Percentiles rank a stretch among this genome's conserved stretches.
Evolutionary conservation across 179 eudicot species (phyloP).

Genomic region (Carnegiea gigantea): DNA sequence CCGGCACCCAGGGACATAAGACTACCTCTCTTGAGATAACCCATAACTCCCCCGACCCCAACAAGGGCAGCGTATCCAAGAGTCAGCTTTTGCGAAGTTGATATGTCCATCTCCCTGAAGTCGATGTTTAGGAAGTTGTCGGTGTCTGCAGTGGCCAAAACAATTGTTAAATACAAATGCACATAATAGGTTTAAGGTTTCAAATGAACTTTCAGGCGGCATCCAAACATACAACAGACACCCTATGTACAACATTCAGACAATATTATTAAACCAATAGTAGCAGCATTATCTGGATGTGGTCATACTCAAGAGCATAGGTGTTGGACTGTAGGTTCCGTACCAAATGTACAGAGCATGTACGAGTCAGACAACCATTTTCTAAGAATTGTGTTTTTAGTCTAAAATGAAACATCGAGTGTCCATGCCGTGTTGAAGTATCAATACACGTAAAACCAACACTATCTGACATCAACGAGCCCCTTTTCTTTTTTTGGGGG

Average conservation of each 20-base stretch:
- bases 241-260: neutral
- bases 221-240: neutral
- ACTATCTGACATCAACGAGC: neutral
- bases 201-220: neutral
- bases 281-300: neutral
- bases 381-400: too few relatives aligned
- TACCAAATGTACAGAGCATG: too few relatives aligned
- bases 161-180: neutral
- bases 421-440: neutral
- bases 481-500: neutral
- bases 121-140: neutral
- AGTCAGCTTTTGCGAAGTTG: slow-evolving; percentile 42
- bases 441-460: neutral
- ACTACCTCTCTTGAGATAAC: slow-evolving; percentile 70
- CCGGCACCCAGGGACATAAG: slow-evolving; percentile 65
- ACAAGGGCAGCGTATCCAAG: slow-evolving; percentile 41
- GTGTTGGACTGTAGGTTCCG: too few relatives aligned
- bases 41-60: slow-evolving; percentile 75
- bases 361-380: too few relatives aligned
- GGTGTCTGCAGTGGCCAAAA: slow-evolving; percentile 1
- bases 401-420: neutral
- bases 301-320: neutral
- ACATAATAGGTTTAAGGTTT: neutral
- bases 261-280: neutral
- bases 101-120: slow-evolving; percentile 30